Evolutionary conservation across 768 basidiomycete species (phyloP).

Genomic region (Russula vinacea): DNA sequence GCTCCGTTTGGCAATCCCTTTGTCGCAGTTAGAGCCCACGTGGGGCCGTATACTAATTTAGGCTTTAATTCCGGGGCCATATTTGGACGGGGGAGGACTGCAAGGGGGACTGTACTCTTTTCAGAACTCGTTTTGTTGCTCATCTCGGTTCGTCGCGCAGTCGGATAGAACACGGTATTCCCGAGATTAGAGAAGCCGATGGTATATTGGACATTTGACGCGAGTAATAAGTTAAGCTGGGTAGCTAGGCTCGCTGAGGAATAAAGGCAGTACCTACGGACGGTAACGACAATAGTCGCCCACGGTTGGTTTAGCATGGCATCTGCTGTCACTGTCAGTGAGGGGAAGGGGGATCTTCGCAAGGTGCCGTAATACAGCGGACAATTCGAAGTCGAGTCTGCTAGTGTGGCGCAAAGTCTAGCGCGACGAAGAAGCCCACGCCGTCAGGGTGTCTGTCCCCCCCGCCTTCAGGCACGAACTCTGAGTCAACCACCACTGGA

Average conservation of each 20-base stretch:
- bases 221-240: neutral
- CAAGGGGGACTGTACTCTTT: neutral
- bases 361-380: slow-evolving; percentile 1
- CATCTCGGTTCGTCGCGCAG: neutral
- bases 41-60: slow-evolving; percentile 13
- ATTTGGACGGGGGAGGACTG: slow-evolving; percentile 5
- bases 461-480: slow-evolving; percentile 17
- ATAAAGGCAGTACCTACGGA: slow-evolving; percentile 4
- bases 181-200: neutral
- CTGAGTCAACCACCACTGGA: neutral
- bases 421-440: slow-evolving; percentile 1
- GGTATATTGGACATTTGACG: neutral
- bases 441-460: neutral
- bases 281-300: neutral
- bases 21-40: slow-evolving; percentile 16
- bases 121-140: neutral
- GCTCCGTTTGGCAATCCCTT: slow-evolving; percentile 21
- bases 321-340: neutral
- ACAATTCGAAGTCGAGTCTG: neutral
- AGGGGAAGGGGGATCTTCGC: slow-evolving; percentile 8
- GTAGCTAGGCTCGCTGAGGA: slow-evolving; percentile 22
- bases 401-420: slow-evolving; percentile 1
- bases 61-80: slow-evolving; percentile 7
- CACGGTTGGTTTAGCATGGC: slow-evolving; percentile 1
- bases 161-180: too few species aligned